These are phyloP conservation scores for Pelargonium fulgidum DNA, from an alignment of 441 rosid genomes.

Conservation along the genomic window DNA sequence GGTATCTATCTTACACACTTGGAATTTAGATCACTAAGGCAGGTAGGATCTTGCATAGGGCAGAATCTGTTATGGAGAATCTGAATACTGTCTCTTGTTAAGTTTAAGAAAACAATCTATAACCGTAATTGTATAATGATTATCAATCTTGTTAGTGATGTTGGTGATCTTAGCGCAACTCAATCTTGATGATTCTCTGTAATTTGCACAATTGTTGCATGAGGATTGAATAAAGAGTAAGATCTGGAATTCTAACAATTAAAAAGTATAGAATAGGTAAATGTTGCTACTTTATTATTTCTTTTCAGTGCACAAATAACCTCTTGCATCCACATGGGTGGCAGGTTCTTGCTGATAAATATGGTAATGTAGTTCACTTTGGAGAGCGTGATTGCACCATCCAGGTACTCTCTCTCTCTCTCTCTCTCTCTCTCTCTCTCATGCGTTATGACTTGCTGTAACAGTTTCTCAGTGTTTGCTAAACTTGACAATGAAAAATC, in stretches of 20 bases:
- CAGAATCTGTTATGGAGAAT: background rate
- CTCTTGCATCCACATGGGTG: conserved; percentile 17
- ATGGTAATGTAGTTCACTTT: conserved; percentile 90
- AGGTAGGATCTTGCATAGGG: background rate
- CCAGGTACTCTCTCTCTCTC: conserved; percentile 47
- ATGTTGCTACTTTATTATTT: too few species aligned
- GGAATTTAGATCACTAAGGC: background rate
- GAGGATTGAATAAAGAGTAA: background rate
- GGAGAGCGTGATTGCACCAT: conserved; percentile 99
- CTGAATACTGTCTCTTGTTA: too few species aligned
- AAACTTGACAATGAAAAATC: conserved; percentile 1
- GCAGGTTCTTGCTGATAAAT: conserved; percentile 90
- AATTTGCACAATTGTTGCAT: background rate
- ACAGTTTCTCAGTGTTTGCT: background rate
- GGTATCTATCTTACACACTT: background rate
- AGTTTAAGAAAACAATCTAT: too few species aligned
- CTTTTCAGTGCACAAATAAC: background rate
- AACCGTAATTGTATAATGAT: too few species aligned
- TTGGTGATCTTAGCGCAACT: background rate
- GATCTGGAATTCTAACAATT: background rate
- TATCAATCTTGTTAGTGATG: background rate
- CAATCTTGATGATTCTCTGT: background rate
- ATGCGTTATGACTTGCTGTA: background rate
- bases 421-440: background rate
- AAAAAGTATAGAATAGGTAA: too few species aligned